Evolutionary conservation across 164 flowering plant species (phyloP).

Genomic region (Kalanchoe fedtschenkoi): DNA sequence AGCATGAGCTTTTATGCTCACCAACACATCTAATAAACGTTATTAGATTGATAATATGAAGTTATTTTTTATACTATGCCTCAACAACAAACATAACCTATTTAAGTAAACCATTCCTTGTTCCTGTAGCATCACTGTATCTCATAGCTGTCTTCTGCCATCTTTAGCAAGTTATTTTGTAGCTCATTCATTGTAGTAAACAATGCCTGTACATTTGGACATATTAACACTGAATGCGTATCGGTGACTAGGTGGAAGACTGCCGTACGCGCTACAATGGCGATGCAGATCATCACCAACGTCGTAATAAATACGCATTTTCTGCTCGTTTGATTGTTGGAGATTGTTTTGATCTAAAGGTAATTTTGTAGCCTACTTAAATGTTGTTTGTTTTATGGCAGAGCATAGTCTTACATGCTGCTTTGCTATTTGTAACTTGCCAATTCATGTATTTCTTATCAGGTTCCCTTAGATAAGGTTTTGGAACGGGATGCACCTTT

Average conservation of each 20-base stretch:
- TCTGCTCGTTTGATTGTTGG: slow-evolving; percentile 95
- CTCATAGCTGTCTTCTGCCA: background rate
- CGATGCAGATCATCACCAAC: slow-evolving; percentile 84
- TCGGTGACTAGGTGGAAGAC: slow-evolving; percentile 69
- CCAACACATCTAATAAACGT: background rate
- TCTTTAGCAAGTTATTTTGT: background rate
- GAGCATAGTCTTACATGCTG: no score
- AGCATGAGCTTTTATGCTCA: background rate
- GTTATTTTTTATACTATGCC: background rate
- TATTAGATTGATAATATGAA: no score
- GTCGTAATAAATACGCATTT: slow-evolving; percentile 78
- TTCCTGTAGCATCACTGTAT: background rate
- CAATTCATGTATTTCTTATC: no score
- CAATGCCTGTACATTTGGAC: background rate
- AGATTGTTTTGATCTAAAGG: no score
- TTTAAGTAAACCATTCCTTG: background rate
- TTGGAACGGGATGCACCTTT: no score
- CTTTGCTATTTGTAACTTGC: no score
- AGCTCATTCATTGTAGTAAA: background rate
- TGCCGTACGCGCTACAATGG: slow-evolving; percentile 94
- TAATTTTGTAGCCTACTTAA: no score
- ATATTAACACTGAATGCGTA: background rate
- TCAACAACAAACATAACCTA: background rate
- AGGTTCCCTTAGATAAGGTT: slow-evolving; percentile 70
- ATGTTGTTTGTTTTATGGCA: no score